Percentiles rank a stretch among this genome's conserved stretches.
phyloP scores from a whole-genome alignment of 2,329 filamentous ascomycete genomes.

The Paraconiothyrium brasiliense region DNA sequence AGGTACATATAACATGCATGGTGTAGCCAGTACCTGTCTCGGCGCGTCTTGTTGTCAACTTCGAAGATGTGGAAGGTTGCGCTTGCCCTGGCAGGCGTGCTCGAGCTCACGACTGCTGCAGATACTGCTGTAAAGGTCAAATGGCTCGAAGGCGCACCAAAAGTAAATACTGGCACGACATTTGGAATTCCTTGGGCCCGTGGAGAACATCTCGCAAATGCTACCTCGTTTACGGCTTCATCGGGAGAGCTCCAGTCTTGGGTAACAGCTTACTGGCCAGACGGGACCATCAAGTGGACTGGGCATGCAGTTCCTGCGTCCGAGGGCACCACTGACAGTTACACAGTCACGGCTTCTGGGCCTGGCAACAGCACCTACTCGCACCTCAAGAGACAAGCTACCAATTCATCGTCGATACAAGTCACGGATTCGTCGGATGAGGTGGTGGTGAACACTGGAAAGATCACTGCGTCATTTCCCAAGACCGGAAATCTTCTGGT shows the following conservation, averaged over 20 bases:
- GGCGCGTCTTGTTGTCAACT: not conserved
- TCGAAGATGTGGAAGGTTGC: slow-evolving; percentile 15
- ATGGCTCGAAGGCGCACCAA: slow-evolving; percentile 41
- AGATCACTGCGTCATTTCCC: slow-evolving; percentile 45
- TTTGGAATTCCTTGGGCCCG: slow-evolving; percentile 53
- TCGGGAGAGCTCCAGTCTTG: slow-evolving; percentile 60
- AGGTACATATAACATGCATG: slow-evolving; percentile 16
- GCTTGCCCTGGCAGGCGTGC: slow-evolving; percentile 13
- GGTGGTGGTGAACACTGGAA: slow-evolving; percentile 44
- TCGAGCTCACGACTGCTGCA: not conserved
- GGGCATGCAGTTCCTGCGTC: slow-evolving; percentile 63
- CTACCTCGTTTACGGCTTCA: slow-evolving; percentile 45
- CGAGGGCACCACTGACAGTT: slow-evolving; percentile 53
- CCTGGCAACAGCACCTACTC: slow-evolving; percentile 27
- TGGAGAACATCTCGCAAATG: slow-evolving; percentile 49
- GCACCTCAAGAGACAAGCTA: slow-evolving; percentile 24
- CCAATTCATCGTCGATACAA: slow-evolving; percentile 33
- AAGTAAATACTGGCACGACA: slow-evolving; percentile 43
- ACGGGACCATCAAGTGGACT: slow-evolving; percentile 70
- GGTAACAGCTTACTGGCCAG: slow-evolving; percentile 68
- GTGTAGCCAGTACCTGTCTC: not conserved
- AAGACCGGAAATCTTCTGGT: slow-evolving; percentile 44
- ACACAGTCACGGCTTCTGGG: slow-evolving; percentile 53
- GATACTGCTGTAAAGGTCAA: slow-evolving; percentile 37
- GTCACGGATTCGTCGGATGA: slow-evolving; percentile 34